Evolutionary conservation across 352 stramenopile genomes (phyloP), one percentile per base, ranked within the genome.

Genomic region (Phytophthora tubulina): DNA sequence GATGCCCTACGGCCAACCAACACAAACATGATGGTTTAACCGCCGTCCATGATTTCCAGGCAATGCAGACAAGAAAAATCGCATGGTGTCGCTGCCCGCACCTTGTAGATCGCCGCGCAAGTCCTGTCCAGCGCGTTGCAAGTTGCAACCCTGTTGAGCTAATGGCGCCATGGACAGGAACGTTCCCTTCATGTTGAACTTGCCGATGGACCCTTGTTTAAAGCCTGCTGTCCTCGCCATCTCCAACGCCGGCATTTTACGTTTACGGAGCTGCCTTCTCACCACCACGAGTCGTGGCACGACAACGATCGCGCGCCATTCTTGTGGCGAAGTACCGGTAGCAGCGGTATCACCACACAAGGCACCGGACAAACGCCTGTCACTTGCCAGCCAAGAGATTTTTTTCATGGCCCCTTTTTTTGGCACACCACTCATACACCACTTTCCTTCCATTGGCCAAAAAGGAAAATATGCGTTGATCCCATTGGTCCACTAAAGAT

Each of bases 331-430:
- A 64, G 42, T 36, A 32, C 1, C n/a, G 3, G 30, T 54, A 27
- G 49, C 30, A 41, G 54, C 8, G 14, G n/a, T 2, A 27, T 51
- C 33, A 36, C 51, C n/a, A 35, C 15, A 38, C 38, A 55, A 15
- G n/a, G 57, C 57, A 56, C 57, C 44, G 56, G 31, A 64, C 33
- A 54, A 13, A 21, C 31, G 45, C 35, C 38, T 61, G 45, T 49
- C 50, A 44, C 35, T 36, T 56, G 46, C 15, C 3, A 8, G 7
- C 65, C 66, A 69, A 21, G 59, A 69, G 58, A 73, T 69, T 73
- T 64, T 70, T 63, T 53, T 42, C 17, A 10, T 35, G 38, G 6
- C 14, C n/a, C 35, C 45, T 33, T 65, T 65, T 36, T 51, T 67
- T 27, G 21, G 21, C 17, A 63, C 50, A 30, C 6, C 8, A 31